Evolutionary conservation across 2,329 filamentous ascomycete species (phyloP).

Genomic region (Trichophyton schoenleinii): DNA sequence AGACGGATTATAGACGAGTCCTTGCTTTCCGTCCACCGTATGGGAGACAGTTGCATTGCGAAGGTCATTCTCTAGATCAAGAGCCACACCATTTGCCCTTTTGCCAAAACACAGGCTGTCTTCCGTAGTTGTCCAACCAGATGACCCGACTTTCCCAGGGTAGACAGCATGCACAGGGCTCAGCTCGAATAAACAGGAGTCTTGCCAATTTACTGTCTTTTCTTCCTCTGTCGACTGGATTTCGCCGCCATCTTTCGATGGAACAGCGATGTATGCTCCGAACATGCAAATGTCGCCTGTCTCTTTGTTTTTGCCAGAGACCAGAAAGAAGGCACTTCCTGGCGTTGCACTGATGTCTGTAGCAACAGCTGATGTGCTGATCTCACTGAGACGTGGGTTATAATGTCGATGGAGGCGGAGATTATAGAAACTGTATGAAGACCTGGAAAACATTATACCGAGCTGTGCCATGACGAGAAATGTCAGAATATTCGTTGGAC

Average conservation of each 20-base stretch:
- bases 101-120: neutral
- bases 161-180: neutral
- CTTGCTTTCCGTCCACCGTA: neutral
- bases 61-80: neutral
- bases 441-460: neutral
- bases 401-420: neutral
- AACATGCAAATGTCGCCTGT: neutral
- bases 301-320: neutral
- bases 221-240: neutral
- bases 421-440: neutral
- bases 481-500: neutral
- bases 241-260: neutral
- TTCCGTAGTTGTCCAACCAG: neutral
- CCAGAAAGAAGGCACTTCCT: neutral
- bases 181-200: neutral
- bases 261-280: neutral
- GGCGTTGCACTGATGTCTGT: neutral
- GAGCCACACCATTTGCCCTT: neutral
- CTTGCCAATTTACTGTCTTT: neutral
- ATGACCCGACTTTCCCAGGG: neutral
- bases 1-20: neutral
- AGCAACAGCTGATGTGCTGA: neutral
- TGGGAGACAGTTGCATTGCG: neutral
- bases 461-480: neutral
- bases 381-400: neutral